Conservation (phyloP, 306 rosid genomes). For the Herpetospermum pedunculosum region DNA sequence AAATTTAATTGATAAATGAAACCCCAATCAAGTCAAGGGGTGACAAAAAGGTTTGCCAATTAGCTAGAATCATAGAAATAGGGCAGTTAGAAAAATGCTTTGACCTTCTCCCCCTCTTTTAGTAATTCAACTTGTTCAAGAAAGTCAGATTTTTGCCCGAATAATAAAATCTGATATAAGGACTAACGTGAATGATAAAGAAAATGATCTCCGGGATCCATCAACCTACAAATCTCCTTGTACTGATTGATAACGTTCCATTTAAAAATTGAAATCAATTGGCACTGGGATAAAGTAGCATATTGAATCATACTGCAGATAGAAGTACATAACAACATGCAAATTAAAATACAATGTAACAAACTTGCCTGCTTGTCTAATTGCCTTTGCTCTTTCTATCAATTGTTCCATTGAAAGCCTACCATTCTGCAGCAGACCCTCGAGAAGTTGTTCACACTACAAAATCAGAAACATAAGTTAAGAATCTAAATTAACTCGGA, state of each 20-base stretch:
- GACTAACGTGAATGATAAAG: not conserved
- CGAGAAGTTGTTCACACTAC: slow-evolving; percentile 55
- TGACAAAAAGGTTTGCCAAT: not conserved
- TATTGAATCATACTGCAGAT: not conserved
- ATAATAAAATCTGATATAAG: not conserved
- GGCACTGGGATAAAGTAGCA: not conserved
- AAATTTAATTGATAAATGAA: not conserved
- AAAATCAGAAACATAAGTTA: slow-evolving; percentile 11
- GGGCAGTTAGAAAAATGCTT: not conserved
- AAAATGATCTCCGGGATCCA: not conserved
- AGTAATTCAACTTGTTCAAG: not conserved
- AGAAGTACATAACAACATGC: not conserved
- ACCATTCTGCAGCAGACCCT: slow-evolving; percentile 78
- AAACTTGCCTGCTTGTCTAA: slow-evolving; percentile 42
- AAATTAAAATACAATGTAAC: not conserved
- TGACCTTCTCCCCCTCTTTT: not conserved
- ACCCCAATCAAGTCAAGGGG: not conserved
- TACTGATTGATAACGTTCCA: not conserved
- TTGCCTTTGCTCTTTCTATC: slow-evolving; percentile 45
- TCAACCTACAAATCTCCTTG: not conserved
- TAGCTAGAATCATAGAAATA: not conserved
- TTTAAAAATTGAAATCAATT: not conserved
- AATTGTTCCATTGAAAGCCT: slow-evolving; percentile 65
- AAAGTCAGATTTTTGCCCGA: not conserved
- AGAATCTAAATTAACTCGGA: slow-evolving; percentile 2